Evolutionary conservation across 331 rosid genomes (phyloP).

Genomic region (Stylosanthes scabra): DNA sequence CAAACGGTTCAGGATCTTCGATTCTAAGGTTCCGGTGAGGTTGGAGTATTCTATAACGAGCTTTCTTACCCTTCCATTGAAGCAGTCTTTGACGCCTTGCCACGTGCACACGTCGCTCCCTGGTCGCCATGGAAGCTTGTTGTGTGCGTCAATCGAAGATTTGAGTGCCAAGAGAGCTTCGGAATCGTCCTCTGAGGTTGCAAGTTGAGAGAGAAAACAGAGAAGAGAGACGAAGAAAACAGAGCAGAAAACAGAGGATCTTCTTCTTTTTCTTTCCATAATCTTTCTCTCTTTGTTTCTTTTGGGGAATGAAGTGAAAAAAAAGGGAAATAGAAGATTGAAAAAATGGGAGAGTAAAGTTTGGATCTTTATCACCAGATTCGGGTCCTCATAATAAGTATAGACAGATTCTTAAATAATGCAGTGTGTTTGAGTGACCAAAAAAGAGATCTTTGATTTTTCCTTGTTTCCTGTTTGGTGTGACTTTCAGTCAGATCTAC

Average conservation of each 20-base stretch:
- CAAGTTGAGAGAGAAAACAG: conserved; percentile 18
- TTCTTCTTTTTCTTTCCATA: not conserved
- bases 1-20: conserved; percentile 58
- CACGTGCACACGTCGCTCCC: conserved; percentile 68
- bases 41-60: conserved; percentile 74
- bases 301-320: not conserved
- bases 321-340: too few species aligned
- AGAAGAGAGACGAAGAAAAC: conserved; percentile 24
- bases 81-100: conserved; percentile 79
- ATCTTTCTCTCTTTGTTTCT: not conserved
- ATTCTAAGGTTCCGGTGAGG: conserved; percentile 64
- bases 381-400: conserved; percentile 20
- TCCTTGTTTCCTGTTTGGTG: conserved; percentile 21
- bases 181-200: conserved; percentile 56
- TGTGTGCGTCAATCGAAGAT: conserved; percentile 61
- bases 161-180: conserved; percentile 63
- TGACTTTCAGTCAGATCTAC: conserved; percentile 39
- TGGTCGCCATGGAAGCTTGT: conserved; percentile 65
- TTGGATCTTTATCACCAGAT: conserved; percentile 30
- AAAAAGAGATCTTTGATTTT: conserved; percentile 19
- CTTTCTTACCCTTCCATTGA: conserved; percentile 75
- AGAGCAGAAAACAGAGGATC: not conserved
- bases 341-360: not conserved
- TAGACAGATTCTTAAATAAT: conserved; percentile 10
- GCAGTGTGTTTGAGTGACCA: conserved; percentile 14